Percentiles rank a stretch among this genome's conserved stretches.
phyloP scores from a whole-genome alignment of 495 filamentous ascomycete species.

The Aspergillus bridgeri region DNA sequence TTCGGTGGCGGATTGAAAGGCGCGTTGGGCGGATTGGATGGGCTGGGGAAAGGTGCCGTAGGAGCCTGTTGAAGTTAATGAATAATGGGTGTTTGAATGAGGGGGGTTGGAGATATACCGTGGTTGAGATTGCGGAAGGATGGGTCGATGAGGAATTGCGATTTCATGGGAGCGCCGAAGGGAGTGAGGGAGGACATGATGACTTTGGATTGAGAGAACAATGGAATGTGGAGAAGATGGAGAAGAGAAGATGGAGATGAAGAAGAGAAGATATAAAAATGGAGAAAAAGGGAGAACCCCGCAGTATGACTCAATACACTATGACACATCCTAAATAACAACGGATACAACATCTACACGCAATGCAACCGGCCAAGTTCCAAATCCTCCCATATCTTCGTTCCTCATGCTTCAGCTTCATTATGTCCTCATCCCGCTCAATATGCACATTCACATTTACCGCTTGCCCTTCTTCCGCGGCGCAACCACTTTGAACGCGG shows the following conservation, averaged over 20 bases:
- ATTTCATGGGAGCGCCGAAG: constrained; percentile 59
- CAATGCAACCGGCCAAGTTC: neutral
- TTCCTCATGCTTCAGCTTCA: neutral
- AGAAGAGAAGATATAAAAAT: neutral
- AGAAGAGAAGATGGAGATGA: neutral
- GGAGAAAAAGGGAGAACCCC: neutral
- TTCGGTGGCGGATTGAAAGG: constrained; percentile 61
- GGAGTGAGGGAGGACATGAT: constrained; percentile 21
- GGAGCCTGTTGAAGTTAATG: constrained; percentile 53
- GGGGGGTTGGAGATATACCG: constrained; percentile 44
- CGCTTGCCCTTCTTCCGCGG: constrained; percentile 91
- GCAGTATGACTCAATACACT: neutral
- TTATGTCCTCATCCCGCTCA: neutral
- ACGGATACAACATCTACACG: neutral
- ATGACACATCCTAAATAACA: too few species aligned
- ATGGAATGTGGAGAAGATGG: neutral
- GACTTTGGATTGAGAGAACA: constrained; percentile 4
- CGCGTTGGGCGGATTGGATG: constrained; percentile 54
- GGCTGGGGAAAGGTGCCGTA: constrained; percentile 69
- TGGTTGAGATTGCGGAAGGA: constrained; percentile 76
- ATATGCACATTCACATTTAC: constrained; percentile 26
- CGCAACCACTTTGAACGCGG: constrained; percentile 83
- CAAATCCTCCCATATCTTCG: neutral
- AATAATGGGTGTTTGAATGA: neutral
- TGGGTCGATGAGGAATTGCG: constrained; percentile 69